Evolutionary conservation across 345 rosid species (phyloP).

Genomic region (Hibiscus trionum): DNA sequence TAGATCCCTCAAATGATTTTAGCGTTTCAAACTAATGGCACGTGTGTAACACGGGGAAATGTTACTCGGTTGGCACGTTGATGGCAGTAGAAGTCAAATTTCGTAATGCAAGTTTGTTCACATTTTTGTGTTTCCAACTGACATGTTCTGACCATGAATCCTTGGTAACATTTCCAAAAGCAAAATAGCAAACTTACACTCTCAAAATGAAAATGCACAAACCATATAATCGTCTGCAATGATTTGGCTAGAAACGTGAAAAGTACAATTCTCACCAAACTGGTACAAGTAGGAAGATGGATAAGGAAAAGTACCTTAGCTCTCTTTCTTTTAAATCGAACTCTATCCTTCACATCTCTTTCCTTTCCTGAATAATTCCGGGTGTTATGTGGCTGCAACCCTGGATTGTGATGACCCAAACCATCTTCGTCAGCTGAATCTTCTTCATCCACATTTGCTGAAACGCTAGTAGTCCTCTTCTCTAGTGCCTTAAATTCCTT

Average conservation of each 20-base stretch:
- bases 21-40: neutral
- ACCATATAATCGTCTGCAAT: neutral
- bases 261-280: neutral
- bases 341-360: slow-evolving; percentile 44
- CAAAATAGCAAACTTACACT: neutral
- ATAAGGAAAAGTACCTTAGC: slow-evolving; percentile 34
- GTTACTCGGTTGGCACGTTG: neutral
- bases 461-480: slow-evolving; percentile 28
- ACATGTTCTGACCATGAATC: neutral
- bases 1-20: neutral
- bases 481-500: slow-evolving; percentile 38
- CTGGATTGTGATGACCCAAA: slow-evolving; percentile 16
- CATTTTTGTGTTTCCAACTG: neutral
- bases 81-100: neutral
- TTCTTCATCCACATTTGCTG: slow-evolving; percentile 23
- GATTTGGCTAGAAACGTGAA: neutral
- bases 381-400: slow-evolving; percentile 15
- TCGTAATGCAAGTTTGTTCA: neutral
- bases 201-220: neutral
- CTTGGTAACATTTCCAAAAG: neutral
- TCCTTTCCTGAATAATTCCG: slow-evolving; percentile 22
- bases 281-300: neutral
- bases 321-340: slow-evolving; percentile 73
- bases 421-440: slow-evolving; percentile 31
- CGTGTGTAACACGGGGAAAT: neutral